phyloP scores from a whole-genome alignment of 306 rosid genomes.

The Rosa multiflora region DNA sequence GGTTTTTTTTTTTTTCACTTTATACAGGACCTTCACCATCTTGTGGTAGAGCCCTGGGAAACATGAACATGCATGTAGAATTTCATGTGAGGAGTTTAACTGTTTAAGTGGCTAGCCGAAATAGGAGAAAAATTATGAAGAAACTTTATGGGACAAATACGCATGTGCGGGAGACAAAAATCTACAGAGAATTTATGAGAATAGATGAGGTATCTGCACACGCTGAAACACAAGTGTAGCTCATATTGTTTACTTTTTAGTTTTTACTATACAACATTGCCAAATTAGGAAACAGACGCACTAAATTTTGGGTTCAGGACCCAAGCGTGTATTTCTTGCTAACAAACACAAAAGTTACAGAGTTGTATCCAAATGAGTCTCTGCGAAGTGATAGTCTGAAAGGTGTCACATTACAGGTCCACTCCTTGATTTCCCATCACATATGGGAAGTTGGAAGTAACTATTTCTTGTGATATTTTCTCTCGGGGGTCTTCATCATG shows the following conservation, averaged over 20 bases:
- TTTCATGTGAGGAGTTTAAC: no score
- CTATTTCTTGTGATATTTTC: background rate
- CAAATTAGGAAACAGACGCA: background rate
- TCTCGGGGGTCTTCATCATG: background rate
- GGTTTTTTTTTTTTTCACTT: no score
- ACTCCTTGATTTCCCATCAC: background rate
- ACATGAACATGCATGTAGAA: no score
- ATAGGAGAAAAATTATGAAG: no score
- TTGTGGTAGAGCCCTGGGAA: no score
- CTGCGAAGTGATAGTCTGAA: background rate
- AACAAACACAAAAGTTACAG: background rate
- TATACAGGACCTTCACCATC: no score
- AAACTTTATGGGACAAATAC: no score
- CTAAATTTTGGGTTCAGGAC: background rate
- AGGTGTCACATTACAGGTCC: background rate
- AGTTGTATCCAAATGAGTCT: background rate
- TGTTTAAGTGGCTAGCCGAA: no score
- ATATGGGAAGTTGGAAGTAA: background rate
- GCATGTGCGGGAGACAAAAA: background rate
- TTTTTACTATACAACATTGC: background rate
- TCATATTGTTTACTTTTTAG: background rate
- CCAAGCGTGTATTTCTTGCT: background rate
- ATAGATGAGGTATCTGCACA: background rate
- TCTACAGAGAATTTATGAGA: constrained; percentile 13
- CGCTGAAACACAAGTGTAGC: background rate